Evolutionary conservation across 192 early-diverging fungal genomes (phyloP), one percentile per base, ranked within the genome.

Genomic region (Lunasporangiospora selenospora): DNA sequence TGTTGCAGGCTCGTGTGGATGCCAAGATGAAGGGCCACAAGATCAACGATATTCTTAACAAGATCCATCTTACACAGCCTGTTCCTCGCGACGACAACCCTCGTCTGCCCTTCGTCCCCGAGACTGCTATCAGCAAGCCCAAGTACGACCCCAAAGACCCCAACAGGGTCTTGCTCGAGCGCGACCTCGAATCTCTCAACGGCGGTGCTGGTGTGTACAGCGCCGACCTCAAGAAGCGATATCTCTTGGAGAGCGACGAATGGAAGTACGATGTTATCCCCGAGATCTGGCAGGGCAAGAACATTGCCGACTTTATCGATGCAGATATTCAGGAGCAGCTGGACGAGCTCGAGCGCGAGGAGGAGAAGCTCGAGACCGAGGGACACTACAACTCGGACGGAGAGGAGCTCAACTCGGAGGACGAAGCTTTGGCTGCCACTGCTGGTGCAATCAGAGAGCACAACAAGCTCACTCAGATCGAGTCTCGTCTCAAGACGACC

Each of bases 191-290:
- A 81, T 58, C 75, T 1, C 91, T 93, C 58, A 75, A 83, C 31
- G 98, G 98, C 48, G 98, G 98, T 39, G 88, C 98, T 27, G 98
- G 98, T 79, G 95, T 99, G 9, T 99, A 89, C 86, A 95, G 85
- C 78, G 88, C 95, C 48, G 93, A 99, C 62, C 85, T 98, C 70
- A 93, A 97, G 77, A 97, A 97, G 82, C 80, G 81, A 58, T 99
- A 99, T 81, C 38, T 88, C 70, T 85, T 98, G 45, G 84, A 80
- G 18, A 77, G 93, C 39, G 83, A 85, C 47, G 92, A 96, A 39
- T 98, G 97, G 97, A 95, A 93, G 78, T 91, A 98, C 82, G 98
- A 99, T 79, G 81, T 80, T 37, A 96, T 99, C 50, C 98, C 98
- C 33, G 98, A 99, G 83, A 95, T 99, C 78, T 91, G 95, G 88